Percentiles rank a stretch among this genome's conserved stretches.
Conservation (phyloP, 176 grass and related monocot genomes). For the Urochloa ruziziensis region DNA sequence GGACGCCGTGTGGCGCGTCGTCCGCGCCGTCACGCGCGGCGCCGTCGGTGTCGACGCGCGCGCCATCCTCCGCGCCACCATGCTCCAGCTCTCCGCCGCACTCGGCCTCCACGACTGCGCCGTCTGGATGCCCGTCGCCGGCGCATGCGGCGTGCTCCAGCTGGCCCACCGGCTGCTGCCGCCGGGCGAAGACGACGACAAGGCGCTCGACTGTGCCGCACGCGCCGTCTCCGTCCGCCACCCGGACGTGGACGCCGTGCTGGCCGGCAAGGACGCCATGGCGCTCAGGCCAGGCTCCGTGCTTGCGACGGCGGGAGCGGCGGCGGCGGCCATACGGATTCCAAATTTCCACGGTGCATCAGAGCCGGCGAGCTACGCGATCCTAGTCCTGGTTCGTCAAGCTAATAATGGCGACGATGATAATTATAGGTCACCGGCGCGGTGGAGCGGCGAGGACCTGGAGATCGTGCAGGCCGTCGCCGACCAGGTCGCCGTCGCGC, state of each 20-base stretch:
- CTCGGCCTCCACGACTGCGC: slow-evolving; percentile 16
- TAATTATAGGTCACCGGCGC: too few relatives aligned
- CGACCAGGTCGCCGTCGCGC: slow-evolving; percentile 56
- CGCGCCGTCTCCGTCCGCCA: slow-evolving; percentile 23
- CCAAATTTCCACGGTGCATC: slow-evolving; percentile 38
- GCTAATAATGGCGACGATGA: neutral
- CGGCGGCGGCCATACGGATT: slow-evolving; percentile 53
- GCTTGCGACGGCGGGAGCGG: slow-evolving; percentile 42
- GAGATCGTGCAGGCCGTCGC: slow-evolving; percentile 53
- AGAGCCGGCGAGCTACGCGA: slow-evolving; percentile 22
- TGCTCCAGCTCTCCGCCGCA: neutral
- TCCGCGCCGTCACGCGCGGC: slow-evolving; percentile 47
- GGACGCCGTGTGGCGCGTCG: slow-evolving; percentile 59
- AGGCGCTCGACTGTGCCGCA: neutral
- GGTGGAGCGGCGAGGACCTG: slow-evolving; percentile 43
- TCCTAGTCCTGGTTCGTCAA: slow-evolving; percentile 50
- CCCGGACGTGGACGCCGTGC: slow-evolving; percentile 50
- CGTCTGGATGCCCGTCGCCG: neutral
- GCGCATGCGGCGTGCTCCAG: neutral
- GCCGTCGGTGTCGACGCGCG: slow-evolving; percentile 27
- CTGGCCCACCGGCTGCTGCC: slow-evolving; percentile 15
- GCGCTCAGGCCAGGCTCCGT: slow-evolving; percentile 44
- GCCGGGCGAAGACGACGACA: neutral
- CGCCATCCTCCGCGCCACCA: slow-evolving; percentile 1
- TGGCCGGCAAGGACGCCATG: slow-evolving; percentile 38